Base-by-base conservation (phyloP, 495 filamentous ascomycete species). In the Jackrogersella multiformis region DNA sequence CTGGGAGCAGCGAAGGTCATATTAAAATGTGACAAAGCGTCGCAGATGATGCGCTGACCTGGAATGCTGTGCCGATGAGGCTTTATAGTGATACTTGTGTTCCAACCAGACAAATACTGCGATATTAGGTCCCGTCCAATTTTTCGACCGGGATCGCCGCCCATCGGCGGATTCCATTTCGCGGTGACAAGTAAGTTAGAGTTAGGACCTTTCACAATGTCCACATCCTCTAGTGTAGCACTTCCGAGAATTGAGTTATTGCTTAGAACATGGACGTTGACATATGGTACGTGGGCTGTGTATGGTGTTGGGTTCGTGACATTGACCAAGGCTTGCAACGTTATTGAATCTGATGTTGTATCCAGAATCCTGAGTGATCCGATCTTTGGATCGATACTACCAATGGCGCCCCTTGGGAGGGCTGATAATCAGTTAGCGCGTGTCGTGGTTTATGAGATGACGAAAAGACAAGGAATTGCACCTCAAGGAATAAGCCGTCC, bases 251-350 rank as follows among this genome's bases (percentile, higher is more conserved):
- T 72, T 0, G 90, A 89, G 21, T 79, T 86, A 68, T 97, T 95
- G 73, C 83, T 88, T 24, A 90, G 72, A 30, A 98, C 72, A 58
- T 92, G 82, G 34, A 96, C 80, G 71, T 92, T 92, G 45, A 91
- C 69, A 62, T 88, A 94, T 7, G 95, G 94, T 36, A 99, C 79
- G 16, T 81, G 80, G 0, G 90, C 92, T 21, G 90, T 88, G 75
- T 97, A 97, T 0, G 87, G 79, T 1, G 93, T 96, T 2, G 95
- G 95, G 71, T 99, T 99, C 1, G 90, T 94, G 61, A 97, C 80
- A 73, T 94, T 95, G 58, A 96, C 78, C 18, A 72, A 78, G 8
- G 91, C 89, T 61, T 85, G 79, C 8, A 97, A 74, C 12, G 84
- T 86, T 18, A 97, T 75, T 4, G 88, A 90, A 13, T 87, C 84